These are phyloP conservation scores for Rhododendron williamsianum DNA, from an alignment of 148 eudicot species.

Conservation along the genomic window DNA sequence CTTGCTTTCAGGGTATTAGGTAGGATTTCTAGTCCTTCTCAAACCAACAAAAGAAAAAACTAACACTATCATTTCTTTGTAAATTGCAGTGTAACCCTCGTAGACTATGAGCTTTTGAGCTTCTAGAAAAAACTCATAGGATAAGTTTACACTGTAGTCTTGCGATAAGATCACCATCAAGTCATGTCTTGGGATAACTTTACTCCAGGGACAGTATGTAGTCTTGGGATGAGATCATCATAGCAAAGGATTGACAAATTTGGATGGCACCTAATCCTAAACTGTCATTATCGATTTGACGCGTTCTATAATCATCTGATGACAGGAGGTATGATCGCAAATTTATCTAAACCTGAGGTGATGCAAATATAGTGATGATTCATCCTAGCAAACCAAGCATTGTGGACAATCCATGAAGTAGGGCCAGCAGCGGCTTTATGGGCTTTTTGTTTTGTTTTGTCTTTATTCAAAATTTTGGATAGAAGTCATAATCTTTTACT, in stretches of 20 bases:
- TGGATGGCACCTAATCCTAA: neutral
- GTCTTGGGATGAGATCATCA: neutral
- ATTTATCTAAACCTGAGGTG: neutral
- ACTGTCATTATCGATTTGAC: neutral
- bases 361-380: neutral
- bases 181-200: neutral
- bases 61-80: neutral
- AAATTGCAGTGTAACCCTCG: neutral
- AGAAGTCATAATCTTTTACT: too few relatives aligned
- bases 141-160: neutral
- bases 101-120: neutral
- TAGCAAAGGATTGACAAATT: neutral
- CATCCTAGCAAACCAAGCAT: neutral
- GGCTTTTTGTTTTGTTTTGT: neutral
- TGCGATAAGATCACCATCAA: neutral
- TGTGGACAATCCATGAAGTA: neutral
- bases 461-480: too few relatives aligned
- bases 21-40: neutral
- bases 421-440: neutral
- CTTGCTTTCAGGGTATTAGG: neutral
- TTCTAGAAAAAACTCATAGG: neutral
- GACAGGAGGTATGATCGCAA: neutral
- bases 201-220: neutral
- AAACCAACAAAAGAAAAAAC: neutral
- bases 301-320: neutral